These are phyloP conservation scores for Trichophyton benhamiae DNA, from an alignment of 2,329 filamentous ascomycete genomes.

Conservation along the genomic window DNA sequence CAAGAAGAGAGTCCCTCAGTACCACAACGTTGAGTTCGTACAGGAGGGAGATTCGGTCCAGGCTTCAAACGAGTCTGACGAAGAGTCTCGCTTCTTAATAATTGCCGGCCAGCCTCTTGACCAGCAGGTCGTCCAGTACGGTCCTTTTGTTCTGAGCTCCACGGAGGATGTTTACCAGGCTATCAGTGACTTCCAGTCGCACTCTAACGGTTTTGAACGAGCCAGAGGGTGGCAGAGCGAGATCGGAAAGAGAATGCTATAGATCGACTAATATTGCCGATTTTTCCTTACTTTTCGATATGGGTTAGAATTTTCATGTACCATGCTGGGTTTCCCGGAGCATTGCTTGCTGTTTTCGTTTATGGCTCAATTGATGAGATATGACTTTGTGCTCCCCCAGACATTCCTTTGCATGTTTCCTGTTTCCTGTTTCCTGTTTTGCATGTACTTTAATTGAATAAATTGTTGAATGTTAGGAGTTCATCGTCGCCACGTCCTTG, in stretches of 20 bases:
- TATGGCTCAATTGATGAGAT: background rate
- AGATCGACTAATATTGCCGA: background rate
- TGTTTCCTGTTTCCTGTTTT: background rate
- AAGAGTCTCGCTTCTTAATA: slow-evolving; percentile 45
- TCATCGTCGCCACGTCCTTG: background rate
- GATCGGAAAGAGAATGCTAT: slow-evolving; percentile 64
- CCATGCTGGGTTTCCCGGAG: background rate
- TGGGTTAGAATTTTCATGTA: background rate
- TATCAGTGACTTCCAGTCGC: slow-evolving; percentile 60
- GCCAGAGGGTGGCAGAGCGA: slow-evolving; percentile 70
- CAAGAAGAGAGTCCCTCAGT: slow-evolving; percentile 50
- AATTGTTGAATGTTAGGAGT: background rate
- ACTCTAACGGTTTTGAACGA: slow-evolving; percentile 67
- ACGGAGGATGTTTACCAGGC: slow-evolving; percentile 65
- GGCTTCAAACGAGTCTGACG: slow-evolving; percentile 52
- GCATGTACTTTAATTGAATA: background rate
- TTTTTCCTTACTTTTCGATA: background rate
- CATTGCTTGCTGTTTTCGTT: background rate
- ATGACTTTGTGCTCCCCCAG: background rate
- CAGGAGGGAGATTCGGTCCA: slow-evolving; percentile 63
- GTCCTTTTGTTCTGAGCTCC: slow-evolving; percentile 66
- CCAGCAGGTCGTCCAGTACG: slow-evolving; percentile 71
- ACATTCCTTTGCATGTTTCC: background rate
- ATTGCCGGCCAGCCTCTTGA: slow-evolving; percentile 69
- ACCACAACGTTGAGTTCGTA: slow-evolving; percentile 82